Base-by-base conservation (phyloP, 352 stramenopile genomes). In the Pythium angustatum region DNA sequence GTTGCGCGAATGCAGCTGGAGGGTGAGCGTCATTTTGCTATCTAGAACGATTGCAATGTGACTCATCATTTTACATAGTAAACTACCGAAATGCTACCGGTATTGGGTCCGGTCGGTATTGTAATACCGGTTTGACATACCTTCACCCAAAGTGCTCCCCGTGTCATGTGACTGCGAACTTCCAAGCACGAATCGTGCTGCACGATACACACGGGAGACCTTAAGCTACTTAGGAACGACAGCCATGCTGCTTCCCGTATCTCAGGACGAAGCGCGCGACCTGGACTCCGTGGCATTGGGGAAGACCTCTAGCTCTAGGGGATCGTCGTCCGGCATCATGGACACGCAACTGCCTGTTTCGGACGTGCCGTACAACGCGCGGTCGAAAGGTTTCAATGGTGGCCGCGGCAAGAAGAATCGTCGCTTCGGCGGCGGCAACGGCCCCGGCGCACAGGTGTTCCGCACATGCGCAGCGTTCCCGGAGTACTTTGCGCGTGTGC, bases 401-500 rank as follows among this genome's bases (percentile, higher is more conserved):
- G 38, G 54, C 27, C 62, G 52, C 36, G 30, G 34, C 50, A 64
- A 61, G 11, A 70, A 70, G 63, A 70, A 62, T 34, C 50, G 54
- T 10, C 55, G 56, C 38, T 55, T 57, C 17, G 48, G 48, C n/a
- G 55, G 50, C 21, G 54, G 47, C 52, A 58, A 33, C 28, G 54
- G 62, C 2, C 62, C 62, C 11, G 63, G 55, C 48, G 63, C 63
- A 31, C 73, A 85, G 38, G 82, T 89, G 2, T 93, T 91, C 69
- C 82, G 81, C 43, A 85, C 81, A 15, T 91, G 83, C 62, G 91
- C 85, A 27, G 75, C 75, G 34, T 76, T 91, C 24, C 85, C 85
- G 34, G 86, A 94, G 69, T 96, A 96, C 73, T 88, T 94, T 55
- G 67, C 80, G 53, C 85, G 87, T 33, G 73, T 94, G 22, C 14